Base-by-base conservation (phyloP, 1,284 basidiomycete species). In the Tremellales sp. region DNA sequence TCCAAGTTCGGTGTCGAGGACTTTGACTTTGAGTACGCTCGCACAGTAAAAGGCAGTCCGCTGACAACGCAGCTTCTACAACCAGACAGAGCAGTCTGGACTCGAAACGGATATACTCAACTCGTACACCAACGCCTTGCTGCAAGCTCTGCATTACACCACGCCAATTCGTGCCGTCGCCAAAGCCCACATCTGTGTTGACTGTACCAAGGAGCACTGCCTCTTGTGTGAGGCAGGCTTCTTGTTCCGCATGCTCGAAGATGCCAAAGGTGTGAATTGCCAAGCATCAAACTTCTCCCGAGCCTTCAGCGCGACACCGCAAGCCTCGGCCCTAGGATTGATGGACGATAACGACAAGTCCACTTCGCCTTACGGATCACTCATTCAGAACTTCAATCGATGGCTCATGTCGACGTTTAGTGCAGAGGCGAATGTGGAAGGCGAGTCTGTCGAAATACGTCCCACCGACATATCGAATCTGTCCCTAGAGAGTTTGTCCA, bases 1-100 rank as follows among this genome's bases (percentile, higher is more conserved):
- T 94, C 90, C 42, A 91, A 91, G 63, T 99, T 98, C 61, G 94
- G 94, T n/a, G 89, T 97, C 23, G 94, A 75, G 69, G 94, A 99
- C 73, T 99, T 99, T 66, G 96, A 99, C 71, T 99, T 98, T 67
- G 93, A 81, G 88, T 89, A 64, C 51, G 78, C 65, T 48, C 36
- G 48, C 15, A 52, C 22, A 27, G 44, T 36, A 25, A 27, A n/a
- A 56, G 49, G 22, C 7, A 25, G 8, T 11, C 21, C 17, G 12
- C 31, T 27, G 27, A 11, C 33, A 13, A n/a, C n/a, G 10, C 51
- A 92, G 90, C 1, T 96, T 89, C 68, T 96, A 91, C 75, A 96
- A 96, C 72, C 84, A 83, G 65, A 97, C 96, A 0, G 71, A 80
- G 23, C 92, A 84, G 67, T 92, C 89, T 51, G 96, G 96, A 3